Evolutionary conservation across 139 green algal species (phyloP).

Genomic region (Edaphochlamys debaryana): DNA sequence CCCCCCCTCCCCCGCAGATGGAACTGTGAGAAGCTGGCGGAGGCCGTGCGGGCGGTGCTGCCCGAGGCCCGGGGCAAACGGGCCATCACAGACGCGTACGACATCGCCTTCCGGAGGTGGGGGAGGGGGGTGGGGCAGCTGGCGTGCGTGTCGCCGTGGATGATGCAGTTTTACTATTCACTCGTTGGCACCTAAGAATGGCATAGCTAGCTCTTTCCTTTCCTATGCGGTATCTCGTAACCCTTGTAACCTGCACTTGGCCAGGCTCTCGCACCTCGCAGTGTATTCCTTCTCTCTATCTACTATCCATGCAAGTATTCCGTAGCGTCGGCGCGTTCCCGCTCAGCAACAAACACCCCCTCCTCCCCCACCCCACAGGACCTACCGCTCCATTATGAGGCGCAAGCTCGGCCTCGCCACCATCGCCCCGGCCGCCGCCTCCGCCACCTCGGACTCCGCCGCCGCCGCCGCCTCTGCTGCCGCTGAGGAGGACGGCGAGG

Average conservation of each 20-base stretch:
- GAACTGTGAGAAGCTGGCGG: slow-evolving; percentile 66
- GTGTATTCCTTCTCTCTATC: too few relatives aligned
- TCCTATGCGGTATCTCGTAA: too few relatives aligned
- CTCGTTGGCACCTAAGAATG: too few relatives aligned
- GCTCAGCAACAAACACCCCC: too few relatives aligned
- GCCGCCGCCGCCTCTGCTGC: not conserved
- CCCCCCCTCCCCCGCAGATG: slow-evolving; percentile 44
- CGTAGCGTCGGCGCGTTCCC: too few relatives aligned
- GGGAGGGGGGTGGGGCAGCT: not conserved
- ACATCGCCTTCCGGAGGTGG: slow-evolving; percentile 50
- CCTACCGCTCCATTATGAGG: slow-evolving; percentile 37
- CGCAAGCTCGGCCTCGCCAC: slow-evolving; percentile 47
- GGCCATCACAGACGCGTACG: slow-evolving; percentile 43
- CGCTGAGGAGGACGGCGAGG: not conserved
- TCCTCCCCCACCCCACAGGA: too few relatives aligned
- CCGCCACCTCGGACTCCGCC: not conserved
- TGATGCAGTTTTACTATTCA: too few relatives aligned
- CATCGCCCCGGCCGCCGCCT: not conserved
- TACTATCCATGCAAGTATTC: too few relatives aligned
- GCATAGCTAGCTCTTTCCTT: too few relatives aligned
- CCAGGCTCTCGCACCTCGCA: too few relatives aligned
- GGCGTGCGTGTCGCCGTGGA: not conserved
- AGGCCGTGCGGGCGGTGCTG: slow-evolving; percentile 52
- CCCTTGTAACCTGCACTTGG: too few relatives aligned
- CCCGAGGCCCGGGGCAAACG: slow-evolving; percentile 14